phyloP scores from a whole-genome alignment of 345 rosid genomes.

The Euphorbia tirucalli region DNA sequence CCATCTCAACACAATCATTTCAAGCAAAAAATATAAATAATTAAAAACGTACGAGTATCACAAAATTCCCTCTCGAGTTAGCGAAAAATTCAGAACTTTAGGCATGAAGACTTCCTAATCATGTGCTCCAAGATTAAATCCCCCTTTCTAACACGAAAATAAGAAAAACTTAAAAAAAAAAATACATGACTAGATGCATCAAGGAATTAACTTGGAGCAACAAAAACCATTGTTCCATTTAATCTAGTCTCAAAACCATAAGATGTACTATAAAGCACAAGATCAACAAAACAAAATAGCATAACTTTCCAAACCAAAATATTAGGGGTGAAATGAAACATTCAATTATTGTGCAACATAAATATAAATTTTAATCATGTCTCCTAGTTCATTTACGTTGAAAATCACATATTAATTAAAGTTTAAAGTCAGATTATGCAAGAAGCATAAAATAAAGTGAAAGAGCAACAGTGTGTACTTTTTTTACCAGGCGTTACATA shows the following conservation, averaged over 20 bases:
- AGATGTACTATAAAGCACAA: background rate
- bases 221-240: background rate
- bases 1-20: background rate
- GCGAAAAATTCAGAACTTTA: background rate
- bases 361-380: background rate
- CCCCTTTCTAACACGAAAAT: background rate
- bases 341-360: background rate
- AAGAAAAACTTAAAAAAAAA: background rate
- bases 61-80: no score
- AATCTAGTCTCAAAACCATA: background rate
- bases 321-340: background rate
- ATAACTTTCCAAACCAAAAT: background rate
- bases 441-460: background rate
- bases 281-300: background rate
- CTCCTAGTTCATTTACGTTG: background rate
- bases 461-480: constrained; percentile 37
- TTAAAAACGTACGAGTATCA: no score
- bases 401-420: background rate
- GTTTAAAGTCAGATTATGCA: background rate
- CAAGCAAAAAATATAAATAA: background rate
- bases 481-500: constrained; percentile 75
- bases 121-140: background rate
- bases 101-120: background rate
- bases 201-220: background rate
- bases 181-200: background rate